Conservation (phyloP, 2,329 filamentous ascomycete species). For the Colletotrichum tabaci region DNA sequence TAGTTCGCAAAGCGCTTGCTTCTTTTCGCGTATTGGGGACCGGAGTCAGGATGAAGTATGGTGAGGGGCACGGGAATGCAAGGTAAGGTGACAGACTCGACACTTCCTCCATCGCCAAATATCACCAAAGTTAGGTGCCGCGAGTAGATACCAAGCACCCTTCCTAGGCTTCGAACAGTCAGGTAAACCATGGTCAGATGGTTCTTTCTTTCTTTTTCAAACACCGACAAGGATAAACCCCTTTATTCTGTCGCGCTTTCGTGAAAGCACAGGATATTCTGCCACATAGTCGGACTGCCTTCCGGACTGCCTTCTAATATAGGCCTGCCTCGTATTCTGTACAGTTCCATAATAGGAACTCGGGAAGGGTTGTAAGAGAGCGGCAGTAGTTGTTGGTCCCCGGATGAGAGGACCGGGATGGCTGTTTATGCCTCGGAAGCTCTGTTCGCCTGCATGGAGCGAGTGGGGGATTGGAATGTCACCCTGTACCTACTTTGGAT, state of each 20-base stretch:
- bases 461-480: conserved; percentile 1
- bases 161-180: background rate
- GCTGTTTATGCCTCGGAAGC: conserved; percentile 9
- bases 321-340: too few species aligned
- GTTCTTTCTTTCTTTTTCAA: background rate
- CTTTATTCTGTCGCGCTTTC: conserved; percentile 8
- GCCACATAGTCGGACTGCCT: background rate
- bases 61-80: too few species aligned
- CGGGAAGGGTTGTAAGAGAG: background rate
- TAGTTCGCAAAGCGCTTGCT: background rate
- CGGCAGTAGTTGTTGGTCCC: background rate
- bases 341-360: background rate
- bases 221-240: conserved; percentile 5
- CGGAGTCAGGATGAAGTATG: background rate
- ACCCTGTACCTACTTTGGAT: background rate
- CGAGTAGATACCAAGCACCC: conserved; percentile 4
- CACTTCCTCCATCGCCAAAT: background rate
- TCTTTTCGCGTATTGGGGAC: background rate
- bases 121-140: background rate
- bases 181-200: background rate
- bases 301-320: too few species aligned
- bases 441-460: conserved; percentile 10
- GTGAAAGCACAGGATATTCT: background rate
- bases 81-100: background rate
- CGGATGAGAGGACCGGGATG: background rate